Percentiles rank a stretch among this genome's conserved stretches.
Conservation (phyloP, 768 basidiomycete species). For the Leccinum imitatum region DNA sequence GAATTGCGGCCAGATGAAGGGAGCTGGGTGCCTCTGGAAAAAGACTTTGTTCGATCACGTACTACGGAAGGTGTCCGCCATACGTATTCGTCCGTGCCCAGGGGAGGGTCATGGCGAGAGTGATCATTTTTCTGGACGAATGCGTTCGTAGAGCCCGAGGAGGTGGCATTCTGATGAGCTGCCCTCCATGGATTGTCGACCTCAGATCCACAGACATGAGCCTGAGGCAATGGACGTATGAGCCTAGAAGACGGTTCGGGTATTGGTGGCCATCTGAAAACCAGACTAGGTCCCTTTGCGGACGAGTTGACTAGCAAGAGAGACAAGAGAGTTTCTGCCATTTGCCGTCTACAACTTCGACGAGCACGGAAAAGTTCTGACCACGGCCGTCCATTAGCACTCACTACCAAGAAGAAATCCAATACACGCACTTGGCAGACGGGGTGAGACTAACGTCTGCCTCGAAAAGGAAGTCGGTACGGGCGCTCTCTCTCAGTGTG, state of each 20-base stretch:
- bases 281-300: constrained; percentile 73
- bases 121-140: constrained; percentile 1
- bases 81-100: constrained; percentile 48
- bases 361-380: no score
- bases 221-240: constrained; percentile 59
- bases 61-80: constrained; percentile 58
- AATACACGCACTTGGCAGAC: neutral
- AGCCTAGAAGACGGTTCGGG: constrained; percentile 67
- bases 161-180: constrained; percentile 48
- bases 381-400: no score
- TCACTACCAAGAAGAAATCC: neutral
- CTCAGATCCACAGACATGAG: constrained; percentile 39
- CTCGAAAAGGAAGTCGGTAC: constrained; percentile 9
- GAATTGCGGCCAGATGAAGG: constrained; percentile 52
- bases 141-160: constrained; percentile 25
- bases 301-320: constrained; percentile 84
- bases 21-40: constrained; percentile 44
- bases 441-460: neutral
- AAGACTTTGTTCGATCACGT: constrained; percentile 53
- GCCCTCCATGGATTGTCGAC: constrained; percentile 76
- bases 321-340: constrained; percentile 73
- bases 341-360: neutral
- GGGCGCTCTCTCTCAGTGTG: no score
- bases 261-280: constrained; percentile 83
- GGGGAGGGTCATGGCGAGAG: constrained; percentile 4